Conservation (phyloP, 2,329 filamentous ascomycete species). For the Fusarium palustre region DNA sequence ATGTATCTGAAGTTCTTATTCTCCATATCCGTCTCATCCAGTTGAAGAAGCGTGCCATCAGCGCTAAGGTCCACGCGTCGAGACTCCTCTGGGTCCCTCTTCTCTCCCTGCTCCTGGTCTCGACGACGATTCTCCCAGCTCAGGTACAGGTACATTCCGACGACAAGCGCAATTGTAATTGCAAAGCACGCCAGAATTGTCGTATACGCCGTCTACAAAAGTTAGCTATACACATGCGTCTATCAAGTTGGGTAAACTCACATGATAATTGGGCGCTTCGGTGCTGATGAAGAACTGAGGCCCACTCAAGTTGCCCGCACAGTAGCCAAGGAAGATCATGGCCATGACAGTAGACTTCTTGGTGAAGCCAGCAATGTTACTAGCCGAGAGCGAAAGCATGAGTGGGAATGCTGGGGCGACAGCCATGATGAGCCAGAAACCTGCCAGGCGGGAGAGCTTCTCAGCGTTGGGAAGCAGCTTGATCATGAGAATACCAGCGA, state of each 20-base stretch:
- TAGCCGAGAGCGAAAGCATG: conserved; percentile 4
- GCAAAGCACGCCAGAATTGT: conserved; percentile 9
- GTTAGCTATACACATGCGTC: neutral
- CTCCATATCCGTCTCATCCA: conserved; percentile 15
- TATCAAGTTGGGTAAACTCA: neutral
- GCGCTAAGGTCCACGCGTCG: neutral
- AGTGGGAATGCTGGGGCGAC: conserved; percentile 6
- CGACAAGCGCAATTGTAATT: conserved; percentile 3
- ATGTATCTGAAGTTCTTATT: conserved; percentile 21
- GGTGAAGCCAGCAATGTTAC: conserved; percentile 18
- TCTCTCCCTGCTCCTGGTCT: conserved; percentile 11
- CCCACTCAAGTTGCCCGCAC: conserved; percentile 9
- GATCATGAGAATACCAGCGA: conserved; percentile 21
- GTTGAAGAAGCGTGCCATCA: conserved; percentile 1
- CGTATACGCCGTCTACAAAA: neutral
- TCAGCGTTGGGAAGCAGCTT: conserved; percentile 1
- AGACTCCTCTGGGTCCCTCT: conserved; percentile 16
- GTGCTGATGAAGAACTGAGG: conserved; percentile 24
- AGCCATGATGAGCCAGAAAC: conserved; percentile 15
- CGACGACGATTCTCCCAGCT: conserved; percentile 15
- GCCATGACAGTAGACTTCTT: conserved; percentile 23
- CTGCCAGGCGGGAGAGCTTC: neutral
- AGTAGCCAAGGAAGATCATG: conserved; percentile 18
- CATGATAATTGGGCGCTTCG: neutral
- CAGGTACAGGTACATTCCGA: conserved; percentile 6